Evolutionary conservation across 2,329 filamentous ascomycete genomes (phyloP), one percentile per base, ranked within the genome.

Genomic region (Keithomyces neogunnii): DNA sequence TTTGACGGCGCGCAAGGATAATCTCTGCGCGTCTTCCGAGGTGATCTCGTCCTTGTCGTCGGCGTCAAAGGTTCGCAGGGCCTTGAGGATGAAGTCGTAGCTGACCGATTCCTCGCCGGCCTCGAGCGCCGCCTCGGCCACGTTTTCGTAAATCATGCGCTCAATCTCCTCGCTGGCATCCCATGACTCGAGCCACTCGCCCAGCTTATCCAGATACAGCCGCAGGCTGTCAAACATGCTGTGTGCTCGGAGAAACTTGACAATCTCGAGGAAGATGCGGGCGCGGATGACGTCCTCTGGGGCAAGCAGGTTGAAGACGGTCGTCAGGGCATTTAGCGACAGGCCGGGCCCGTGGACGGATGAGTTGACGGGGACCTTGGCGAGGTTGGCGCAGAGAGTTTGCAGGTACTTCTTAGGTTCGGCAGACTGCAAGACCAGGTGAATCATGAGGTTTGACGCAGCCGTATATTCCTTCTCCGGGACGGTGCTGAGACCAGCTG

Each of bases 391-490:
- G 82, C 93, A 97, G 64, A 99, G 85, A 62, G 81, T 81, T 53
- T 89, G 87, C 59, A 99, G 84, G 75, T 93, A 87, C 72, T 87
- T 88, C 70, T 89, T 86, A 59, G 87, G 81, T 62, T 91, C 88
- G 62, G 87, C 82, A 54, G 90, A 89, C 73, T 95, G 89, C 63
- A 89, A 80, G 60, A 95, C 83, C 54, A 99, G 85, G 76, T 96
- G 89, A 66, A 97, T 85, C 69, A 99, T 85, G 61, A 97, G 86
- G 75, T 99, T 97, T 75, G 96, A 96, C 55, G 92, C 89, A 53
- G 92, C 86, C 55, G 89, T 91, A 69, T 96, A 93, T 72, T 97
- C 92, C 80, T 93, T 95, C 79, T 99, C 93, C 53, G 92, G 89
- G 51, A 90, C 88, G 56, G 81, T 80, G 72, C 91, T 95, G 66